Base-by-base conservation (phyloP, 306 rosid species). In the Trichosanthes truncata region DNA sequence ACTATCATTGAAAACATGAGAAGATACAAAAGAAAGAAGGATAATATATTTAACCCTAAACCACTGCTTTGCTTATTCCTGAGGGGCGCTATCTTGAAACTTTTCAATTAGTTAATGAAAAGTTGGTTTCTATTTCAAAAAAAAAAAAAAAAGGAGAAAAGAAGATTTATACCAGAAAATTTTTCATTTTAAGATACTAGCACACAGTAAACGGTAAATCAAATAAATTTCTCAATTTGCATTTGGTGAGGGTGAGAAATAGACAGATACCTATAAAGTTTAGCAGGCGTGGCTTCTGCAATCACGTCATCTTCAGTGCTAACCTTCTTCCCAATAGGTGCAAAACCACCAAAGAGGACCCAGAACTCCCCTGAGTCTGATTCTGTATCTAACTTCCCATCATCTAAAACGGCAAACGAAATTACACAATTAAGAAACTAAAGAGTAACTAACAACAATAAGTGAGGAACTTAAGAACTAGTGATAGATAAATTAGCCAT, bases 301-400 rank as follows among this genome's bases (percentile, higher is more conserved):
- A 48, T 35, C 66, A 33, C 60, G 5, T 79, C 76, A 49, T 79
- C 82, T 12, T 79, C 82, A 36, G 77, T 65, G 76, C 49, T 56
- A 20, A 41, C 62, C 65, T 79, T 79, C 77, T 55, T 79, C 69
- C 65, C 65, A 7, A 79, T 53, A 10, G 82, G 82, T 18, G 82
- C 82, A 79, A 79, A 79, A 57, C 82, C 82, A 65, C 82, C 82
- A 67, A 79, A 79, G 77, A 79, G 51, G 29, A 35, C 82, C 82
- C 82, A 79, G 53, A 79, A 79, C 74, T 79, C 82, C 36, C 82
- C 82, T 12, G 77, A 46, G 48, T 79, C 82, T 13, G 82, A 66
- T 25, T 79, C 82, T 7, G 82, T 55, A 21, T 46, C 65, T 40
- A 79, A 51, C 77, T 79, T 79, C 17, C 82, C 82, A 52, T 79